Base-by-base conservation (phyloP, 2,329 filamentous ascomycete genomes). In the Tricladium varicosporioides region DNA sequence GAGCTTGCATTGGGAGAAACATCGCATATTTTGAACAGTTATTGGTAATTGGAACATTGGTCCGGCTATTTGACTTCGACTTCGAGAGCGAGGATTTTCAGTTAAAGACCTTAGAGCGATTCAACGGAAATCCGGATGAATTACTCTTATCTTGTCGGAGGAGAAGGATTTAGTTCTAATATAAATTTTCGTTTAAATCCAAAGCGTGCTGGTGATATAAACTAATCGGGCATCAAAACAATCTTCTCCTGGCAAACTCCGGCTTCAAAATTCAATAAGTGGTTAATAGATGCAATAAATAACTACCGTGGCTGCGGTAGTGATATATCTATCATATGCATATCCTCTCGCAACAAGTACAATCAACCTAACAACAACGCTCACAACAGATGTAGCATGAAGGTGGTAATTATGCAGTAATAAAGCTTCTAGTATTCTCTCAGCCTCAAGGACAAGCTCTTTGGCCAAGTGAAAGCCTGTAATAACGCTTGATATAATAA, bases 1-100 rank as follows among this genome's bases (percentile, higher is more conserved):
- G 68, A 31, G 63, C 60, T 3, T 71, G 67, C 40, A 66, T 70
- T 11, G 67, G 72, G 7, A 72, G 71, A 42, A 69, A 73, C 49
- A 73, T 74, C 22, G 71, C 70, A 1, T 68, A 57, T 32, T 57
- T 58, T 46, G 56, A 58, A 42, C 56, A 55, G 43, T 22, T 58
- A 11, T 13, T 55, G 5, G 51, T 58, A 1, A 54, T 58, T 14
- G 51, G 44, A 9, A 54, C 56, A 1, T 40, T 58, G 50, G 56
- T 58, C 1, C 15, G 46, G 13, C 13, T 32, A 9, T 58, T 54
- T 51, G 56, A 58, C 22, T 56, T 56, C 49, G 57, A 60, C 36
- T 52, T 59, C 16, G 13, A 15, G 31, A 48, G 8, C 40, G 48
- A 50, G 32, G 40, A 56, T 32, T 56, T 59, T 49, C n/a, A 59